These are phyloP conservation scores for Exophiala bonariae DNA, from an alignment of 2,329 filamentous ascomycete genomes.

Conservation along the genomic window DNA sequence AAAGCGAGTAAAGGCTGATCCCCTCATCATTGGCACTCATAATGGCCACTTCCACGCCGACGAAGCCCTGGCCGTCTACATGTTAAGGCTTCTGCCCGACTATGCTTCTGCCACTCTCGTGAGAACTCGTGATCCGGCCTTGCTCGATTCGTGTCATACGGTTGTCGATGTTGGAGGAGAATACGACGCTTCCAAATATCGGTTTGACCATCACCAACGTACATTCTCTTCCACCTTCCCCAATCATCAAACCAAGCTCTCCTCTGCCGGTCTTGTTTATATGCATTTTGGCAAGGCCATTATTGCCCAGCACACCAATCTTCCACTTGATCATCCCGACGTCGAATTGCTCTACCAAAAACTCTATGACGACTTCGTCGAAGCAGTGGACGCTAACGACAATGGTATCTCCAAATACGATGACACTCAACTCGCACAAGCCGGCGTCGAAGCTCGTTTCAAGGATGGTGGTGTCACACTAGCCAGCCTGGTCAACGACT, in stretches of 20 bases:
- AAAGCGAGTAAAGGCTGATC: conserved; percentile 80
- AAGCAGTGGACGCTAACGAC: conserved; percentile 96
- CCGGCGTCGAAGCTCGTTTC: conserved; percentile 79
- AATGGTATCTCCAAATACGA: conserved; percentile 90
- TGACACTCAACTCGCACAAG: conserved; percentile 64
- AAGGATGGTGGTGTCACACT: conserved; percentile 80
- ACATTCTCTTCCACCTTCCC: conserved; percentile 86
- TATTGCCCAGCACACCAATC: conserved; percentile 66
- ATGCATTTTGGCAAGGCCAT: conserved; percentile 90
- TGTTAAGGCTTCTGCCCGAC: conserved; percentile 83
- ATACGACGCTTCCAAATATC: conserved; percentile 73
- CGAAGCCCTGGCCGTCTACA: conserved; percentile 93
- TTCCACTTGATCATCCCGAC: conserved; percentile 63
- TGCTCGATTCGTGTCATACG: conserved; percentile 81
- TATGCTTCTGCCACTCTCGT: conserved; percentile 75
- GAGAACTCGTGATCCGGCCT: conserved; percentile 79
- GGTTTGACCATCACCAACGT: conserved; percentile 98
- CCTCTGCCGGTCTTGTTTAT: conserved; percentile 90
- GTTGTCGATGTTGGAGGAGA: conserved; percentile 97
- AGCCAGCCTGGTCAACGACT: conserved; percentile 75
- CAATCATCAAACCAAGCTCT: conserved; percentile 80
- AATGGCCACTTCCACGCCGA: conserved; percentile 99
- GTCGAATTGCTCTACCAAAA: conserved; percentile 79
- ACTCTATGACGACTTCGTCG: conserved; percentile 89
- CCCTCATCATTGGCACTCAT: conserved; percentile 83